phyloP scores from a whole-genome alignment of 495 filamentous ascomycete species.

The Rhizodiscina lignyota region DNA sequence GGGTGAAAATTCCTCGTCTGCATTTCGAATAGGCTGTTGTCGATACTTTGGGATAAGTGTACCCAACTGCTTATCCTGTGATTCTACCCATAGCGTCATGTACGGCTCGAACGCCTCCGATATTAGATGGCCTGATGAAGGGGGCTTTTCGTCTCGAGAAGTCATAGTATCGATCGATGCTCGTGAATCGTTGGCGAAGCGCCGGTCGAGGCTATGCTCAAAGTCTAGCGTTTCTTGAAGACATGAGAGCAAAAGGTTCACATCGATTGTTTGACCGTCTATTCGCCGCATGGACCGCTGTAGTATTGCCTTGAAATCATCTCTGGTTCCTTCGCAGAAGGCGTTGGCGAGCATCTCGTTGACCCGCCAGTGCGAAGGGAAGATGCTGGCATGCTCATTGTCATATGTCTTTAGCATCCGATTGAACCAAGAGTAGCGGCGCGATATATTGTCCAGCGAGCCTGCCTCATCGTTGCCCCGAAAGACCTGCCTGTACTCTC shows the following conservation, averaged over 20 bases:
- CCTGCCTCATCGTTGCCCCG: constrained; percentile 88
- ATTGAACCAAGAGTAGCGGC: constrained; percentile 91
- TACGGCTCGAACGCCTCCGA: constrained; percentile 97
- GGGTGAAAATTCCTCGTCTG: constrained; percentile 82
- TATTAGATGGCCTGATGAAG: constrained; percentile 78
- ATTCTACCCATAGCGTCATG: constrained; percentile 90
- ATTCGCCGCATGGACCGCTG: constrained; percentile 63
- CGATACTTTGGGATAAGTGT: constrained; percentile 80
- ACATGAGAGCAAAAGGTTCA: constrained; percentile 80
- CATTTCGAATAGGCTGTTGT: constrained; percentile 57
- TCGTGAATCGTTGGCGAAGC: constrained; percentile 57
- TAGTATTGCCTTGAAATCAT: constrained; percentile 88
- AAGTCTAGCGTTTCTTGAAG: constrained; percentile 96
- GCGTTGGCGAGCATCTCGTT: constrained; percentile 81
- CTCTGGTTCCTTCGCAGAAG: constrained; percentile 87
- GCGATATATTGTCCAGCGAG: constrained; percentile 89
- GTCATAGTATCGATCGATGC: constrained; percentile 86
- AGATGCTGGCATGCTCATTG: constrained; percentile 78
- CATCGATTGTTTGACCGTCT: constrained; percentile 73
- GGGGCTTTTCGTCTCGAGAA: constrained; percentile 58
- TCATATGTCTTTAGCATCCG: constrained; percentile 93
- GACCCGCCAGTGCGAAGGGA: constrained; percentile 76
- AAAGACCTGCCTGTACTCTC: constrained; percentile 92
- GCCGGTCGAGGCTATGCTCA: constrained; percentile 75
- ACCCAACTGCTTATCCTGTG: constrained; percentile 80